Evolutionary conservation across 495 filamentous ascomycete genomes (phyloP), one percentile per base, ranked within the genome.

Genomic region (Penicillium silybi): DNA sequence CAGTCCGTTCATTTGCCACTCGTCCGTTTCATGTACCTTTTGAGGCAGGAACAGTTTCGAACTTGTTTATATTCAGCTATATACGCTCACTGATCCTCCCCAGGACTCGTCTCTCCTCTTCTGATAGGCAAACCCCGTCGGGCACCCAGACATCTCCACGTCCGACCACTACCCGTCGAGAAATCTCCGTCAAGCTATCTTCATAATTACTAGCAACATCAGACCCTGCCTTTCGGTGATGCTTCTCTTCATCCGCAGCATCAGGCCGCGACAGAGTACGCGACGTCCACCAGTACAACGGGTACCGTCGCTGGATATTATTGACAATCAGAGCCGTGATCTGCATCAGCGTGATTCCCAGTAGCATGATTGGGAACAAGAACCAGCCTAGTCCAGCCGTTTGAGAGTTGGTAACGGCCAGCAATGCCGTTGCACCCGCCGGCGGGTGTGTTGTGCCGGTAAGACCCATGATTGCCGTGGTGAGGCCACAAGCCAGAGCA

Each of bases 371-470:
- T 0, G 83, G 79, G 4, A 93, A 65, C 27, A 93, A 66, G 34
- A 78, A 81, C 90, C 89, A 96, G 5, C 88, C 89, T 46, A 96
- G 66, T 1, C 59, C 63, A 8, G 35, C 49, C 6, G 46, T 61
- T 15, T 75, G 70, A 0, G 85, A 69, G 41, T 86, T 80, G 0
- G 85, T 78, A 2, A 86, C 88, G 0, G 88, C 88, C 17, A 96
- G 70, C 1, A 97, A 68, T 0, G 92, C 89, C 0, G 89, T 95
- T 3, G 92, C 92, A 7, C 92, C 92, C 0, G 89, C 92, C 0
- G 92, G 92, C 6, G 92, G 92, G 61, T 97, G 87, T 2, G 91
- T 76, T 0, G 90, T 93, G 6, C 84, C 83, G 0, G 89, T 93
- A 9, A 90, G 53, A 0, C 79, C 74, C 92, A 96, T 97, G 44